Conservation (phyloP, 225 moss, liverwort and hornwort species). For the Rhytidiadelphus loreus region DNA sequence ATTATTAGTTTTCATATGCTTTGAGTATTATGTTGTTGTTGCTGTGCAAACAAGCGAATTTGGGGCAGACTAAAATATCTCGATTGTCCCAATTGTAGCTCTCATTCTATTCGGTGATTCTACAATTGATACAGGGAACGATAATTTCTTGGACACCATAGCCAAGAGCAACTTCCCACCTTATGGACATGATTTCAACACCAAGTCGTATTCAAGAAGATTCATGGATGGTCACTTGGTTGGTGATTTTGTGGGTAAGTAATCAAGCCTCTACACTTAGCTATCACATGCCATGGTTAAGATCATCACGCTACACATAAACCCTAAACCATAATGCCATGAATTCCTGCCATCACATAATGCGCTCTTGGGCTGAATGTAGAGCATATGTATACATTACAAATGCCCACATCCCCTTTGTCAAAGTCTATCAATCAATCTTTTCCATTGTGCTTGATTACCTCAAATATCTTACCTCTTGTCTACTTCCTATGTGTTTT, state of each 20-base stretch:
- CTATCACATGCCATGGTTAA: background rate
- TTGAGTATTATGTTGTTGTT: background rate
- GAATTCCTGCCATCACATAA: no score
- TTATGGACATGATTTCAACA: conserved; percentile 11
- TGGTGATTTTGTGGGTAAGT: conserved; percentile 40
- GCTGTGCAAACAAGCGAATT: background rate
- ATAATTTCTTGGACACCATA: conserved; percentile 37
- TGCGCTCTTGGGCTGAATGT: no score
- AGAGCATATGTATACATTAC: no score
- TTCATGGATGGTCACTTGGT: conserved; percentile 55
- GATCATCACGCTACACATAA: no score
- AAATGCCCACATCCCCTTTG: no score
- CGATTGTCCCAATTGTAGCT: conserved; percentile 8
- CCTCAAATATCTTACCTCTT: no score
- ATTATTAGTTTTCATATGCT: background rate
- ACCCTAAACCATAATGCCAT: no score
- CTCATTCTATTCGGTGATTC: conserved; percentile 59
- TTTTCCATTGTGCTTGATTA: no score
- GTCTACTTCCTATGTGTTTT: no score
- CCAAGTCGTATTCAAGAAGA: conserved; percentile 15
- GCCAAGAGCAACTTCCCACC: conserved; percentile 28
- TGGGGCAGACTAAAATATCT: background rate
- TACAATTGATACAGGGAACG: conserved; percentile 46
- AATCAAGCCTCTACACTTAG: no score
- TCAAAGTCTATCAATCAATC: no score